Base-by-base conservation (phyloP, 2,329 filamentous ascomycete species). In the Cercospora janseana region DNA sequence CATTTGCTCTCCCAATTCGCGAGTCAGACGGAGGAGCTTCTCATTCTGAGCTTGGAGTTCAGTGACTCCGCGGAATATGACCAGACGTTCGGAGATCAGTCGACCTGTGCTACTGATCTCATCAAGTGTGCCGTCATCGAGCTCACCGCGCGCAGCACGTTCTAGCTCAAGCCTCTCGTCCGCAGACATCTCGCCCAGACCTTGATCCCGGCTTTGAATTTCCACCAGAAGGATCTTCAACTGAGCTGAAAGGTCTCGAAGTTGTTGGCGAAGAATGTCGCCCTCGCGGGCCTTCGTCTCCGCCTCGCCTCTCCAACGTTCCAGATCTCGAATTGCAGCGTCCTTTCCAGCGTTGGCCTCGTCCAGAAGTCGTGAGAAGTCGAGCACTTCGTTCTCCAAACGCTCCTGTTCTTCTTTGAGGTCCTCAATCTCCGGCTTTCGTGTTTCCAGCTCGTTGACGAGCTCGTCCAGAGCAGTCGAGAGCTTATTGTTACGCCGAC, bases 181-280 rank as follows among this genome's bases (percentile, higher is more conserved):
- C 0, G 82, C 76, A 5, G 79, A 82, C 38, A 94, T 77, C 48
- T 84, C 78, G 29, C 86, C 83, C 38, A 86, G 71, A 18, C 91
- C 92, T 68, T 88, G 86, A 62, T 95, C 87, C 47, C 84, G 82
- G 15, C 88, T 83, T 63, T 94, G 85, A 50, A 90, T 79, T 68
- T 95, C 92, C 69, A 94, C 87, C 4, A 96, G 79, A 4, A 98
- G 79, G 65, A 95, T 85, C 68, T 95, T 94, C 57, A 96, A 82
- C 69, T 98, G 91, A 1, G 87, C 85, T 62, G 90, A 90, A 15
- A 95, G 79, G 68, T 97, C 93, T 26, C 92, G 86, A 6, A 97
- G 76, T 66, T 96, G 90, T 58, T 90, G 87, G 44, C 86, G 86
- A 18, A 95, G 75, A 29, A 96, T 88, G 53, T 87, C 84, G 24